Base-by-base conservation (phyloP, 441 rosid genomes). In the Bocquillonia castaneifolia region DNA sequence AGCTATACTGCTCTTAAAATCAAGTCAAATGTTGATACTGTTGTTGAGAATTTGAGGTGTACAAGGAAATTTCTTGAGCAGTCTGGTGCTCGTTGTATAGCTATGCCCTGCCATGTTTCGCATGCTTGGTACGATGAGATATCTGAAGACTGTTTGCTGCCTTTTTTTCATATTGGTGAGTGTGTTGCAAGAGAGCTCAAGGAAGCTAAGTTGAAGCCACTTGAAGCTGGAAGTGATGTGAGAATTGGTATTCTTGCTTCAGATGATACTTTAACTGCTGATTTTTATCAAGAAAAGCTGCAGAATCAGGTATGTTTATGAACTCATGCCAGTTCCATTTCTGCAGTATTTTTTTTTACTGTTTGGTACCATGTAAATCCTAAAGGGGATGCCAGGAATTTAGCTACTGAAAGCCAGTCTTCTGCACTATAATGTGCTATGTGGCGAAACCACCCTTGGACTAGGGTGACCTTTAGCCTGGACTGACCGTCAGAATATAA, bases 121-220 rank as follows among this genome's bases (percentile, higher is more conserved):
- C 85, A 86, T 64, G 65, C 73, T 3, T 84, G 87, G 88, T 54
- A 78, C 29, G 59, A 65, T 5, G 76, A 80, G 68, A 69, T 84
- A 72, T 80, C 83, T 3, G 71, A 70, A 58, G 87, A 79, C 36
- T 75, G 88, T 59, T 59, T 67, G 18, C 64, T 77, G 60, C 84
- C 86, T 5, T 77, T 84, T 62, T 64, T 84, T 63, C 87, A 86
- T 59, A 65, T 77, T 28, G 87, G 80, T 50, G 83, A 83, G 18
- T 81, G 86, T 64, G 81, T 86, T 26, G 87, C 88, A 23, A 72
- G 74, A 62, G 87, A 84, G 80, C 87, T 86, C 18, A 80, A 76
- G 82, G 79, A 80, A 68, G 85, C 87, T 2, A 77, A 80, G 42
- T 64, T 86, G 72, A 86, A 80, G 78, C 87, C 91, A 51, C 74